A percentile compares a stretch with the other conserved stretches of the same genome.
phyloP scores from a whole-genome alignment of 1,139 yeast species.

The Yamadazyma trypodendri region DNA sequence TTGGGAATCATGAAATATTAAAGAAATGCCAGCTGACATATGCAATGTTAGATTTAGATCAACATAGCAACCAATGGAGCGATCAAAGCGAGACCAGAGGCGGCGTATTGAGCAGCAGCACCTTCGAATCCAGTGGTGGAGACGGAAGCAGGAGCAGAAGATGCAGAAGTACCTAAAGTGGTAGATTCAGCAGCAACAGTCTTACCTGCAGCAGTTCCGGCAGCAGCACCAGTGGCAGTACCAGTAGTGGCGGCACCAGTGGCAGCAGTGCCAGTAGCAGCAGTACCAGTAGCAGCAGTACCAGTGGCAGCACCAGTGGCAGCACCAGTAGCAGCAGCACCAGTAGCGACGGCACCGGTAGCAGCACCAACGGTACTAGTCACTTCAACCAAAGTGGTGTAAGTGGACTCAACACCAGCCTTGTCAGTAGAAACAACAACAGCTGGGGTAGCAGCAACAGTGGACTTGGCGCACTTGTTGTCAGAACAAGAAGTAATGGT shows the following conservation, averaged over 20 bases:
- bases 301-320: slow-evolving; percentile 12
- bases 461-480: slow-evolving; percentile 16
- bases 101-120: slow-evolving; percentile 24
- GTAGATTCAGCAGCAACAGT: slow-evolving; percentile 15
- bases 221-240: slow-evolving; percentile 16
- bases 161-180: slow-evolving; percentile 20
- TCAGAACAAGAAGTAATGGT: slow-evolving; percentile 18
- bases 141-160: slow-evolving; percentile 19
- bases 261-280: slow-evolving; percentile 14
- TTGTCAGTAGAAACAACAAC: slow-evolving; percentile 40
- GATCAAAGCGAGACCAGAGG: slow-evolving; percentile 18
- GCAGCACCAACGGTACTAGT: slow-evolving; percentile 15
- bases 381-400: slow-evolving; percentile 51
- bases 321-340: slow-evolving; percentile 16
- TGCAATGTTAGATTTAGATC: slow-evolving; percentile 7
- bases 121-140: slow-evolving; percentile 22
- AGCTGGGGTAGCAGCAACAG: slow-evolving; percentile 23
- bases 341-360: slow-evolving; percentile 5
- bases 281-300: slow-evolving; percentile 6
- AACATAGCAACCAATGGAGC: slow-evolving; percentile 16
- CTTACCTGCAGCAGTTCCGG: slow-evolving; percentile 14
- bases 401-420: slow-evolving; percentile 39
- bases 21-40: background rate
- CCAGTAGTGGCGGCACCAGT: slow-evolving; percentile 10
- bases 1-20: background rate